These are phyloP conservation scores for Debaryomyces subglobosus DNA, from an alignment of 1,139 yeast genomes.

Conservation along the genomic window DNA sequence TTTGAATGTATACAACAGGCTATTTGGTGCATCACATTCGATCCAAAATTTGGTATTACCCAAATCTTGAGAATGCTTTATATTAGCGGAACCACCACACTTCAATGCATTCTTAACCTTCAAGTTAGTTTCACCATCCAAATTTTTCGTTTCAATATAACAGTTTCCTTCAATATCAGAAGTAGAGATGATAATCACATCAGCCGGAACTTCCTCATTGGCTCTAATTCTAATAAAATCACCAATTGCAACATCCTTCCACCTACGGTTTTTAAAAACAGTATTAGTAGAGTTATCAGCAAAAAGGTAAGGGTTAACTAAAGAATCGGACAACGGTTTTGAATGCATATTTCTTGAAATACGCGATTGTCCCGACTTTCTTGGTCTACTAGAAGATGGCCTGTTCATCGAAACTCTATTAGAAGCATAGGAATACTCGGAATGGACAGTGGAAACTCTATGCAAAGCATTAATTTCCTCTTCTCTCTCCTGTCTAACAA, in stretches of 20 bases:
- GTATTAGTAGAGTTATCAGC: slow-evolving; percentile 24
- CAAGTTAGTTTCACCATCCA: slow-evolving; percentile 95
- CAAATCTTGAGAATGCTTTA: slow-evolving; percentile 71
- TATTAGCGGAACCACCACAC: slow-evolving; percentile 58
- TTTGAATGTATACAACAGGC: slow-evolving; percentile 79
- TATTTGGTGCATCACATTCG: slow-evolving; percentile 89
- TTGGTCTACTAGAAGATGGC: slow-evolving; percentile 8
- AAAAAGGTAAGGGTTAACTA: slow-evolving; percentile 38
- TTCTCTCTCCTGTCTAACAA: slow-evolving; percentile 28
- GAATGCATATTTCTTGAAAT: slow-evolving; percentile 14
- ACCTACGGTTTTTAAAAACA: slow-evolving; percentile 67
- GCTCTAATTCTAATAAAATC: slow-evolving; percentile 82
- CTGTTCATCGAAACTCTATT: slow-evolving; percentile 3
- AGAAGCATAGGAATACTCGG: slow-evolving; percentile 31
- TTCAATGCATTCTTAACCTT: slow-evolving; percentile 77
- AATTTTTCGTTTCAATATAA: slow-evolving; percentile 89
- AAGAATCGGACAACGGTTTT: slow-evolving; percentile 24
- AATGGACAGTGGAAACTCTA: slow-evolving; percentile 44
- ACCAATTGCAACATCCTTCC: slow-evolving; percentile 92
- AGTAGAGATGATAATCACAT: slow-evolving; percentile 74
- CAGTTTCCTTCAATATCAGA: slow-evolving; percentile 91
- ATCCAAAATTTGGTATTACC: slow-evolving; percentile 78
- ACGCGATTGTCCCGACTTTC: slow-evolving; percentile 18
- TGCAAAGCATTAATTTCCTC: slow-evolving; percentile 35
- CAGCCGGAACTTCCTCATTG: slow-evolving; percentile 95